Percentiles rank a stretch among this genome's conserved stretches.
These are phyloP conservation scores for Colletotrichum echinochloae DNA, from an alignment of 2,329 filamentous ascomycete species.

Conservation along the genomic window DNA sequence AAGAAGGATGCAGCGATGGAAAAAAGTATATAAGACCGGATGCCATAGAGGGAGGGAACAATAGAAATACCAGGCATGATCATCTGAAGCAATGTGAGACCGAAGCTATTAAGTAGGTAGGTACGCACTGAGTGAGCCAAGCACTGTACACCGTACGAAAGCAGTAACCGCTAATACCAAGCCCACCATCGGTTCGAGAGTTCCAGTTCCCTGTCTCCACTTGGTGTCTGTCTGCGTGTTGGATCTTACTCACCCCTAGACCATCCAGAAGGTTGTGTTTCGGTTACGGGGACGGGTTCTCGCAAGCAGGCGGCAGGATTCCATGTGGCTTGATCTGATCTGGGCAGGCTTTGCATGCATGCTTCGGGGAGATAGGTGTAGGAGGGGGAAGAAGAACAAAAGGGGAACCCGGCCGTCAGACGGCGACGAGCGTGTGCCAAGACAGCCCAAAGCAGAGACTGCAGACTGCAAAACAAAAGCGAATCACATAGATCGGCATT, in stretches of 20 bases:
- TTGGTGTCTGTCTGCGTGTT: constrained; percentile 15
- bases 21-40: not conserved
- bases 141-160: constrained; percentile 15
- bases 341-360: not conserved
- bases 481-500: not conserved
- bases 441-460: constrained; percentile 1
- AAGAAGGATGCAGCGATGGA: not conserved
- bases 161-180: constrained; percentile 7
- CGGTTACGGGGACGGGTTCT: not conserved
- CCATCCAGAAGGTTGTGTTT: not conserved
- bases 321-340: not conserved
- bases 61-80: constrained; percentile 8
- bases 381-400: not conserved
- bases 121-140: constrained; percentile 25
- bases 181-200: constrained; percentile 11
- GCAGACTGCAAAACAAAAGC: not conserved
- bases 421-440: not conserved
- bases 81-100: constrained; percentile 21
- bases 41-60: constrained; percentile 1
- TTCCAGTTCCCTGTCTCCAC: constrained; percentile 18
- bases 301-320: not conserved
- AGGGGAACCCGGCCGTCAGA: not conserved
- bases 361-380: not conserved
- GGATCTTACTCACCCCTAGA: not conserved
- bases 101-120: constrained; percentile 16